Conservation (phyloP, 2,329 filamentous ascomycete genomes). For the Scedosporium aurantiacum region DNA sequence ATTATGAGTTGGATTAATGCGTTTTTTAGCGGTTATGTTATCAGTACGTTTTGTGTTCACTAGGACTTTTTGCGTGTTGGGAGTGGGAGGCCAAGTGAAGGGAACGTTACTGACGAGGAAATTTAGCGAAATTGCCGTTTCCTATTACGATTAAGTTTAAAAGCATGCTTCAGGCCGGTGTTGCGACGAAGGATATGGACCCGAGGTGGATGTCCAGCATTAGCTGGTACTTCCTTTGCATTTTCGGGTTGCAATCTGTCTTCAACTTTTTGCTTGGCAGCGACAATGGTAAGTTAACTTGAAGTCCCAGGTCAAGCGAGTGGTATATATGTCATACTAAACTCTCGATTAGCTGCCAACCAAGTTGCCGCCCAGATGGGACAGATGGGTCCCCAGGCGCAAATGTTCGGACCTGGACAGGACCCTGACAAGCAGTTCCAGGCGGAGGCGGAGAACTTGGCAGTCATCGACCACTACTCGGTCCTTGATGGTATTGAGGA, state of each 20-base stretch:
- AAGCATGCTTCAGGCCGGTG: conserved; percentile 95
- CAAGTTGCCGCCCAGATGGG: conserved; percentile 88
- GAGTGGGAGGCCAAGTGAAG: too few species aligned
- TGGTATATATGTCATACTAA: conserved; percentile 9
- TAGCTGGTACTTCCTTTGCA: conserved; percentile 97
- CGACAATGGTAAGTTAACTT: conserved; percentile 66
- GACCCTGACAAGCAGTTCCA: conserved; percentile 94
- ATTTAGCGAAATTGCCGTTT: conserved; percentile 83
- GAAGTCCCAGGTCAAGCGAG: background rate
- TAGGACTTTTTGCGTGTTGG: too few species aligned
- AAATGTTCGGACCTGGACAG: conserved; percentile 84
- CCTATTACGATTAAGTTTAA: conserved; percentile 98
- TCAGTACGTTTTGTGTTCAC: conserved; percentile 46
- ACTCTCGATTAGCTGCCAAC: conserved; percentile 56
- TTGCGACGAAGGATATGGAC: conserved; percentile 91
- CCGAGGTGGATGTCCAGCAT: conserved; percentile 97
- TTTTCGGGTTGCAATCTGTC: conserved; percentile 92
- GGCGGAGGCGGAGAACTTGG: conserved; percentile 87
- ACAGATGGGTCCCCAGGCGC: conserved; percentile 62
- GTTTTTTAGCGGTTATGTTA: conserved; percentile 96
- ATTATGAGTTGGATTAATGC: conserved; percentile 99
- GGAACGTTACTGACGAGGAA: background rate
- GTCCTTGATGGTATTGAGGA: conserved; percentile 83
- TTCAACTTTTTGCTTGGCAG: conserved; percentile 95
- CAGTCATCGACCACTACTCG: conserved; percentile 88